A percentile compares a stretch with the other conserved stretches of the same genome.
Evolutionary conservation across 257 asterid species (phyloP).

Genomic region (Pogostemon cablin): DNA sequence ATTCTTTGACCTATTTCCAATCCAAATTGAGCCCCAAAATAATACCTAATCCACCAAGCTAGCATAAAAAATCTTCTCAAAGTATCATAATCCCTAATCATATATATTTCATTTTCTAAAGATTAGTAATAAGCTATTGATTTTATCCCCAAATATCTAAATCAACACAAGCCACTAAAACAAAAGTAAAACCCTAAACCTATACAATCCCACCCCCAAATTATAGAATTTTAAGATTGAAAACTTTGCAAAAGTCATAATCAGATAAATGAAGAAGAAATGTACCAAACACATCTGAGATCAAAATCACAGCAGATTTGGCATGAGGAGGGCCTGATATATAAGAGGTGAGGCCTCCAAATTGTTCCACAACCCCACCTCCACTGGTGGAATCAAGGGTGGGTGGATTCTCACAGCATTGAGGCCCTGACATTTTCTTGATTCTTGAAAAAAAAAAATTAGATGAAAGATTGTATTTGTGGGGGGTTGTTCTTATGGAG

Average conservation of each 20-base stretch:
- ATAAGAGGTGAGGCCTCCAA: constrained; percentile 58
- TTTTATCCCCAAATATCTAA: neutral
- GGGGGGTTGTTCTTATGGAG: neutral
- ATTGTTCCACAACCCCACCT: constrained; percentile 46
- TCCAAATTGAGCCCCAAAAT: neutral
- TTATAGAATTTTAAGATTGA: neutral
- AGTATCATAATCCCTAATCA: no score
- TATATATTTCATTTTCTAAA: no score
- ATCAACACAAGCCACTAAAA: neutral
- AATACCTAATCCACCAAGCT: neutral
- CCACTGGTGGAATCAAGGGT: constrained; percentile 40
- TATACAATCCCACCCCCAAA: neutral
- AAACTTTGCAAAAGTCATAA: neutral
- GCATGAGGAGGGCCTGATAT: constrained; percentile 51
- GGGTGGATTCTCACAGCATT: constrained; percentile 57
- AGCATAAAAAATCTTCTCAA: neutral
- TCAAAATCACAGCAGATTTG: constrained; percentile 54
- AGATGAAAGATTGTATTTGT: neutral
- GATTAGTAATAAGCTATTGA: no score
- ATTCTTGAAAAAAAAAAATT: neutral
- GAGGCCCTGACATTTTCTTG: constrained; percentile 51
- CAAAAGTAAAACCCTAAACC: neutral
- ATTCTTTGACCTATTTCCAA: neutral
- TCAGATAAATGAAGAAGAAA: neutral
- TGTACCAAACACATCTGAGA: constrained; percentile 64